These are phyloP conservation scores for Coemansia sp. DNA, from an alignment of 192 early-diverging fungal genomes.

Conservation along the genomic window DNA sequence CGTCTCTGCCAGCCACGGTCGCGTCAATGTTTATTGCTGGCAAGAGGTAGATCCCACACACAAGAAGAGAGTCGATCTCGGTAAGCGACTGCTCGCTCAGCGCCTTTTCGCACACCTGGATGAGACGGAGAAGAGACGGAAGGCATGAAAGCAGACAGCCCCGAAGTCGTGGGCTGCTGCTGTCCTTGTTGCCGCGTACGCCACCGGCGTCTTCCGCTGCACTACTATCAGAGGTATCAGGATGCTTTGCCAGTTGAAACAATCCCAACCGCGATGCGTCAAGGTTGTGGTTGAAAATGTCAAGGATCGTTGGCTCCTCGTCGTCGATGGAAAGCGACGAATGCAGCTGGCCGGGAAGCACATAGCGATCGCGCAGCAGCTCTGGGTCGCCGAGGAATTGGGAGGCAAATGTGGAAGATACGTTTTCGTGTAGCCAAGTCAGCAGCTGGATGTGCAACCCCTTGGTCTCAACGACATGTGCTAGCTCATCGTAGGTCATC, in stretches of 20 bases:
- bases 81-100: constrained; percentile 55
- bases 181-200: constrained; percentile 1
- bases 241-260: constrained; percentile 45
- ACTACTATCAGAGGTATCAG: not conserved
- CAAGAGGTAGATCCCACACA: constrained; percentile 58
- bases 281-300: constrained; percentile 40
- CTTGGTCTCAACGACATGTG: constrained; percentile 59
- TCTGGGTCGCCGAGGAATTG: constrained; percentile 56
- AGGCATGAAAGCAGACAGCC: constrained; percentile 56
- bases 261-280: constrained; percentile 34
- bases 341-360: constrained; percentile 3
- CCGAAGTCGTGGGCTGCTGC: constrained; percentile 18
- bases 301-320: constrained; percentile 32
- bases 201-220: not conserved
- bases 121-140: constrained; percentile 66
- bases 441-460: constrained; percentile 58
- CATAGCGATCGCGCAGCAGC: constrained; percentile 24
- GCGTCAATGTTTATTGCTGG: constrained; percentile 20
- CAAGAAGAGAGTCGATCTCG: constrained; percentile 69
- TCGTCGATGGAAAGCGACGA: constrained; percentile 35
- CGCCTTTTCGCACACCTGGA: constrained; percentile 70
- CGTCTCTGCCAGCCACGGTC: constrained; percentile 30
- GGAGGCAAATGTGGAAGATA: constrained; percentile 61
- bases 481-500: constrained; percentile 71
- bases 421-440: constrained; percentile 68